phyloP scores from a whole-genome alignment of 2,329 filamentous ascomycete genomes.

The Celoporthe dispersa region DNA sequence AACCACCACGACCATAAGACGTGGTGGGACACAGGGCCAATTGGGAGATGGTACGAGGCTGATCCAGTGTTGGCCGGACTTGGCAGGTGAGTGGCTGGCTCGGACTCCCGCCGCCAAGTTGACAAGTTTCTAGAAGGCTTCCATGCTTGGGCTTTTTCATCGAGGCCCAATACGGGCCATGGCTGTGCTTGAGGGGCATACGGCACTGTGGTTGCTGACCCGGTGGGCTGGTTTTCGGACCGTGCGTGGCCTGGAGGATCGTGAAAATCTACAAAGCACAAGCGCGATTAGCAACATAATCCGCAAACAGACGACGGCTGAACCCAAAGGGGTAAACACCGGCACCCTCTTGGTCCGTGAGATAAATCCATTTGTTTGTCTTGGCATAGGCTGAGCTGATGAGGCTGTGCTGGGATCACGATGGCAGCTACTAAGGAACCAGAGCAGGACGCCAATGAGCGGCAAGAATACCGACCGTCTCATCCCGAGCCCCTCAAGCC shows the following conservation, averaged over 20 bases:
- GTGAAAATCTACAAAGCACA: neutral
- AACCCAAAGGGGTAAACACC: neutral
- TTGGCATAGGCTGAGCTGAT: conserved; percentile 20
- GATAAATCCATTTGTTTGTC: neutral
- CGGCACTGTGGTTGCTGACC: neutral
- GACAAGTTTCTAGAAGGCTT: conserved; percentile 22
- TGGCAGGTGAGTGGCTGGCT: neutral
- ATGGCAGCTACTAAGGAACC: conserved; percentile 6
- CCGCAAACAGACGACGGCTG: neutral
- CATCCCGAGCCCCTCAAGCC: neutral
- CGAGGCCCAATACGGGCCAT: neutral
- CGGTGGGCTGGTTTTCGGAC: neutral
- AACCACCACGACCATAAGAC: neutral
- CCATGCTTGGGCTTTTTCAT: conserved; percentile 6
- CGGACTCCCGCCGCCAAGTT: neutral
- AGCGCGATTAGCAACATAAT: neutral
- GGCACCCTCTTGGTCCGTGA: neutral
- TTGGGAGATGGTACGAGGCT: neutral
- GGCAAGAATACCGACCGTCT: neutral
- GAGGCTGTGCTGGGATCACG: conserved; percentile 27
- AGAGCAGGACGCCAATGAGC: neutral
- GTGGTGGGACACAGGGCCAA: neutral
- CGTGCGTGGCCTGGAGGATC: neutral
- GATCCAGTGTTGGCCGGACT: neutral
- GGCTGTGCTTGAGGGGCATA: neutral